A percentile compares a stretch with the other conserved stretches of the same genome.
Evolutionary conservation across 1,284 basidiomycete genomes (phyloP).

Genomic region (Microbotryomycetes sp.): DNA sequence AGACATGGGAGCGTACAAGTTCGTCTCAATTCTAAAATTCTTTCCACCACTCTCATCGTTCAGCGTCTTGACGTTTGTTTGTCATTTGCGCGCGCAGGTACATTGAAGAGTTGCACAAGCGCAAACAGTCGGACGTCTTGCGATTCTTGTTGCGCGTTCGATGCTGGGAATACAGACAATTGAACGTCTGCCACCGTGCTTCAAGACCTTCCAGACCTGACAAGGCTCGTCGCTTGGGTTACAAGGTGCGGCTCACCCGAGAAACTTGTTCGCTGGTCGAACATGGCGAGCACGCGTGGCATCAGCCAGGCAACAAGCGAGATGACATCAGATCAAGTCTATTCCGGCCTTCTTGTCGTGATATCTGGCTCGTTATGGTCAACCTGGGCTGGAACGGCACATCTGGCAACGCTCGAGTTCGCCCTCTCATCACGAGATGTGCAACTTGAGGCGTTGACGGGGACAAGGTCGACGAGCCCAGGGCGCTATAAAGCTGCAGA

Average conservation of each 20-base stretch:
- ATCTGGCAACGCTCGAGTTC: too few species aligned
- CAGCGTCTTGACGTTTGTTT: not conserved
- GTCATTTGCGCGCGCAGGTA: slow-evolving; percentile 76
- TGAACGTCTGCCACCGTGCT: slow-evolving; percentile 96
- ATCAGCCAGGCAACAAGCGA: too few species aligned
- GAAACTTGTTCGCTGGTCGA: too few species aligned
- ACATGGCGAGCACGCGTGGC: too few species aligned
- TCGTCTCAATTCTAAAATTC: not conserved
- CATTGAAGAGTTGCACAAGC: slow-evolving; percentile 72
- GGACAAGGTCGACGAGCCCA: too few species aligned
- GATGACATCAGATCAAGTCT: too few species aligned
- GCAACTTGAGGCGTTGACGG: too few species aligned
- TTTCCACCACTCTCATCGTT: not conserved
- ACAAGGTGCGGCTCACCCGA: slow-evolving; percentile 68
- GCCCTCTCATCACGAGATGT: too few species aligned
- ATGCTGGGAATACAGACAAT: slow-evolving; percentile 99
- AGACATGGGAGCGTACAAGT: slow-evolving; percentile 3
- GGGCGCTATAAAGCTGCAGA: too few species aligned
- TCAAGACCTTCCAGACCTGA: slow-evolving; percentile 97
- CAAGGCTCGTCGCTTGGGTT: slow-evolving; percentile 96
- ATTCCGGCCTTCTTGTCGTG: too few species aligned
- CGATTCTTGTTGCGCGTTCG: slow-evolving; percentile 98
- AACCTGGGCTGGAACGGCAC: too few species aligned
- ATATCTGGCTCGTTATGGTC: too few species aligned
- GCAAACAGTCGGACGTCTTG: slow-evolving; percentile 57